Conservation (phyloP, 1,139 yeast genomes). For the Suhomyces taliae region DNA sequence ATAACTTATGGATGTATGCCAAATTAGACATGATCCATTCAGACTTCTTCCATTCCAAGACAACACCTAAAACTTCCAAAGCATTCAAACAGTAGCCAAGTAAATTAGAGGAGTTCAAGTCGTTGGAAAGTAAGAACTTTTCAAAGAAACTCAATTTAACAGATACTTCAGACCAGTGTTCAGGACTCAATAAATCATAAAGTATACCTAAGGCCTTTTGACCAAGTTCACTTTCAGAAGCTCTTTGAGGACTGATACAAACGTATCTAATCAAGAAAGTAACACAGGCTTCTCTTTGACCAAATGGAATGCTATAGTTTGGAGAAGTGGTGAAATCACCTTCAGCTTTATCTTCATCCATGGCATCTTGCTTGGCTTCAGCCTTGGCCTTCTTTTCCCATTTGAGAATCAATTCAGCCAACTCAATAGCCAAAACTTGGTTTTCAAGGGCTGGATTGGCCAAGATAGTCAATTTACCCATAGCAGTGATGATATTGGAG, state of each 20-base stretch:
- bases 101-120: conserved; percentile 59
- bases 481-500: conserved; percentile 87
- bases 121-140: conserved; percentile 76
- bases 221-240: conserved; percentile 81
- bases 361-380: conserved; percentile 16
- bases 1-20: conserved; percentile 63
- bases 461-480: conserved; percentile 86
- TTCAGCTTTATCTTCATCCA: conserved; percentile 11
- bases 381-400: conserved; percentile 65
- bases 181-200: conserved; percentile 68
- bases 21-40: conserved; percentile 78
- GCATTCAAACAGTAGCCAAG: conserved; percentile 86
- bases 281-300: conserved; percentile 88
- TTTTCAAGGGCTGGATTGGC: conserved; percentile 81
- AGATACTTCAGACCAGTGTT: conserved; percentile 83
- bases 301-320: conserved; percentile 64
- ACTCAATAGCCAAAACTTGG: conserved; percentile 81
- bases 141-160: conserved; percentile 86
- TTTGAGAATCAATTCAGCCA: conserved; percentile 77
- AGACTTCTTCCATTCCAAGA: conserved; percentile 71
- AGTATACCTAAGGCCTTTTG: conserved; percentile 76
- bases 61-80: conserved; percentile 84
- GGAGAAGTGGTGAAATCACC: conserved; percentile 43
- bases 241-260: conserved; percentile 83
- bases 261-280: conserved; percentile 86